Evolutionary conservation across 169 alveolate genomes (phyloP).

Genomic region (Perkinsus olseni): DNA sequence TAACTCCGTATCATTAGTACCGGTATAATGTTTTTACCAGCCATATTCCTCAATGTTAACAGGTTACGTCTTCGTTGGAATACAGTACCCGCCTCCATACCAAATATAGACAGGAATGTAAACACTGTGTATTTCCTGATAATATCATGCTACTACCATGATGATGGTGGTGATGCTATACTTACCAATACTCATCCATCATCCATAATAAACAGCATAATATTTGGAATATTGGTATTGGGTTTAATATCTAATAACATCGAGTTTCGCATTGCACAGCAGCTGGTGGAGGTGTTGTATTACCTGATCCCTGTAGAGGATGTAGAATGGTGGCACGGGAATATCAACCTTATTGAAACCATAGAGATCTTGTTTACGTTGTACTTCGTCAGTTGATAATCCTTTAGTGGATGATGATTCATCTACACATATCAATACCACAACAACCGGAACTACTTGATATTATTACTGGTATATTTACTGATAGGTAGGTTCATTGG

Average conservation of each 20-base stretch:
- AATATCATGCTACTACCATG: too few species aligned
- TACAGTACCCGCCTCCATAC: neutral
- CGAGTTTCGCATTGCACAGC: neutral
- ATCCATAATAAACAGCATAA: neutral
- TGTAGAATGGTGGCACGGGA: neutral
- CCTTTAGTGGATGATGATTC: neutral
- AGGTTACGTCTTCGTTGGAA: neutral
- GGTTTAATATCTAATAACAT: neutral
- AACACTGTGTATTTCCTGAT: neutral
- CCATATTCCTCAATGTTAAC: neutral
- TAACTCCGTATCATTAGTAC: neutral
- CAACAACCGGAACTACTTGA: too few species aligned
- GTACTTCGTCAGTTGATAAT: neutral
- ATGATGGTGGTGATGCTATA: too few species aligned
- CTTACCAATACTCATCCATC: neutral
- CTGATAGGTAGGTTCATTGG: neutral
- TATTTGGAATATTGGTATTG: neutral
- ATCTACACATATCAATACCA: too few species aligned
- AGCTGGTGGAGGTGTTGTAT: neutral
- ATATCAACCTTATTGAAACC: neutral
- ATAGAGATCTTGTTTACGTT: neutral
- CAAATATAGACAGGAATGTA: neutral
- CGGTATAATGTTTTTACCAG: neutral
- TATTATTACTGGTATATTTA: neutral
- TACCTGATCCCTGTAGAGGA: neutral